Conservation (phyloP, 116 monocot species). For the Trichopus zeylanicus region DNA sequence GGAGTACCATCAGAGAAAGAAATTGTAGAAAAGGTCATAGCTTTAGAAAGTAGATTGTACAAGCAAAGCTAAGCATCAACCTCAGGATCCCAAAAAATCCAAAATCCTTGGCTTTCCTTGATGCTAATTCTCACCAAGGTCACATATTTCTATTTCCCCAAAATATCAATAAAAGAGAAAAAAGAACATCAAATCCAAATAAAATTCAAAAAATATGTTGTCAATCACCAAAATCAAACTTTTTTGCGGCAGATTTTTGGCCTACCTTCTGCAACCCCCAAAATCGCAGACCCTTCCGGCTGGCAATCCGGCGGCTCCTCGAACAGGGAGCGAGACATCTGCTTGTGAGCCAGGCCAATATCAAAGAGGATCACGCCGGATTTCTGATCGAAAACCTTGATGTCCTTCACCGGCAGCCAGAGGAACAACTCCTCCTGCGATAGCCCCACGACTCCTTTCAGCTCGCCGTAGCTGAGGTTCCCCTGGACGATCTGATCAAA, state of each 20-base stretch:
- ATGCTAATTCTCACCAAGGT: too few relatives aligned
- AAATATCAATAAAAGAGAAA: too few relatives aligned
- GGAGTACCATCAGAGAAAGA: too few relatives aligned
- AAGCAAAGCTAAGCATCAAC: too few relatives aligned
- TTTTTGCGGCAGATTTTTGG: not conserved
- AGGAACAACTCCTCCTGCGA: conserved; percentile 95
- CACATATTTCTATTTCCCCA: not conserved
- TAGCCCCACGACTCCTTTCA: conserved; percentile 58
- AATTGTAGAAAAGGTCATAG: too few relatives aligned
- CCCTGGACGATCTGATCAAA: conserved; percentile 60
- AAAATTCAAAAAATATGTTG: not conserved
- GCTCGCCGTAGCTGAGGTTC: conserved; percentile 77
- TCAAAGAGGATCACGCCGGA: conserved; percentile 58
- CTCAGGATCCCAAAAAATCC: too few relatives aligned
- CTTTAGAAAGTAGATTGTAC: too few relatives aligned
- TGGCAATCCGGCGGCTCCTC: conserved; percentile 58
- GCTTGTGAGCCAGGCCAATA: conserved; percentile 63
- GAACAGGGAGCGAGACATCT: conserved; percentile 50
- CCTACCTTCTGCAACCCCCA: conserved; percentile 2
- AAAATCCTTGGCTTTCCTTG: too few relatives aligned
- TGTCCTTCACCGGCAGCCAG: conserved; percentile 78
- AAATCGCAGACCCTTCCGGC: conserved; percentile 2
- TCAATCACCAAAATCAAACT: not conserved
- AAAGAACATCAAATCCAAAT: not conserved
- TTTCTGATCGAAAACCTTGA: conserved; percentile 38